These are phyloP conservation scores for Tricholoma sp. DNA, from an alignment of 768 basidiomycete genomes.

Conservation along the genomic window DNA sequence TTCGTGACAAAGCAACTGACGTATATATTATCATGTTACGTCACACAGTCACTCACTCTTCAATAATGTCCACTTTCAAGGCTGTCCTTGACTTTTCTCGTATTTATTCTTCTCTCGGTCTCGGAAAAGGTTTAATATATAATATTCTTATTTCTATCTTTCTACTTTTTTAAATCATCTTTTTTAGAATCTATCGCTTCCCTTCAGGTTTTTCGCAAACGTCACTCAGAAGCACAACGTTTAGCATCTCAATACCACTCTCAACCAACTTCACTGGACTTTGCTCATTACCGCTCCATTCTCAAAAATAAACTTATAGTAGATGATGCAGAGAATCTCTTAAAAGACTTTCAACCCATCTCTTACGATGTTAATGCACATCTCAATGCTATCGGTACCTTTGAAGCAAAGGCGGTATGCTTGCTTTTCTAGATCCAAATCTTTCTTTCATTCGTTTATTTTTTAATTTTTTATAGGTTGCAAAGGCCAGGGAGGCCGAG, in stretches of 20 bases:
- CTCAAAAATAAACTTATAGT: constrained; percentile 92
- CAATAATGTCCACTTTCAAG: too few relatives aligned
- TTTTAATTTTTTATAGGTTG: too few relatives aligned
- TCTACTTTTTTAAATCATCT: too few relatives aligned
- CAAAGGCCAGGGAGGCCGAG: constrained; percentile 84
- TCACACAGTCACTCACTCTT: too few relatives aligned
- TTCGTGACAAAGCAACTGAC: too few relatives aligned
- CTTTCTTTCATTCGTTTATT: not conserved
- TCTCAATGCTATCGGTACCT: constrained; percentile 93
- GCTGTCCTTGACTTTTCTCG: constrained; percentile 86
- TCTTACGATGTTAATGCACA: constrained; percentile 88
- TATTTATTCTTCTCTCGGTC: constrained; percentile 74
- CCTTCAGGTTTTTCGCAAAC: constrained; percentile 95
- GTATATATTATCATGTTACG: too few relatives aligned
- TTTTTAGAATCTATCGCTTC: constrained; percentile 79
- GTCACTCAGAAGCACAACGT: constrained; percentile 84
- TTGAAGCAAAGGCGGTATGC: constrained; percentile 89
- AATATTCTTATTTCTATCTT: too few relatives aligned
- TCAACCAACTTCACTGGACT: constrained; percentile 81
- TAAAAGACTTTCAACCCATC: constrained; percentile 88
- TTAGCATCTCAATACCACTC: constrained; percentile 55
- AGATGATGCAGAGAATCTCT: constrained; percentile 86
- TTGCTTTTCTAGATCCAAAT: not conserved
- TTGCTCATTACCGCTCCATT: constrained; percentile 85
- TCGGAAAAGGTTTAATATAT: constrained; percentile 91